These are phyloP conservation scores for Aegilops speltoides DNA, from an alignment of 176 grass and related monocot species.

Conservation along the genomic window DNA sequence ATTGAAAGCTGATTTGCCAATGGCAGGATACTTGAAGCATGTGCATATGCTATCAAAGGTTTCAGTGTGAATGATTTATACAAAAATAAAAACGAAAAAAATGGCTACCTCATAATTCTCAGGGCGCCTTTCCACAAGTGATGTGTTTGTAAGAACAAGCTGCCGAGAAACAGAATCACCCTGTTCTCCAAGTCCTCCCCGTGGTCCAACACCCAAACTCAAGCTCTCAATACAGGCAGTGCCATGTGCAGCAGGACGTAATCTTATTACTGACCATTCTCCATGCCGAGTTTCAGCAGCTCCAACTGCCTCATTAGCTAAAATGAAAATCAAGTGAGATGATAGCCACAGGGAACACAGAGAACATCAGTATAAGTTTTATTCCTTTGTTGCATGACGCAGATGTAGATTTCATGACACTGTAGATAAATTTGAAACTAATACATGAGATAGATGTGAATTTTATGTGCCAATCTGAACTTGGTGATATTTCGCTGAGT, in stretches of 20 bases:
- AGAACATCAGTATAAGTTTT: constrained; percentile 8
- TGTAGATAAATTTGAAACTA: constrained; percentile 11
- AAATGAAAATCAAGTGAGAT: constrained; percentile 43
- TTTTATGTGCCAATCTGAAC: constrained; percentile 16
- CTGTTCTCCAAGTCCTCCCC: constrained; percentile 95
- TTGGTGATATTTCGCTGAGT: constrained; percentile 1
- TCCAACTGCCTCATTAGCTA: constrained; percentile 96
- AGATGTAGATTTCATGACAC: background rate
- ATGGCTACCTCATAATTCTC: constrained; percentile 86
- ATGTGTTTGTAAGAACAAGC: constrained; percentile 88
- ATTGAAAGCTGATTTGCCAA: background rate
- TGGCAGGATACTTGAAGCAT: background rate
- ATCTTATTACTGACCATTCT: constrained; percentile 97
- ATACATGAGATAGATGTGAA: constrained; percentile 4
- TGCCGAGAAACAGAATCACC: constrained; percentile 94
- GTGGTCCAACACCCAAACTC: constrained; percentile 84
- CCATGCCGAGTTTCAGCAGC: constrained; percentile 90
- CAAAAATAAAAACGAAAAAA: background rate
- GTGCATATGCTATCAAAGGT: constrained; percentile 1
- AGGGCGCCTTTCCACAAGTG: constrained; percentile 89
- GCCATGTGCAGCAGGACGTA: constrained; percentile 85
- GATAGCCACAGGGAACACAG: constrained; percentile 16
- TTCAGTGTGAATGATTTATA: background rate
- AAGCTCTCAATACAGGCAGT: constrained; percentile 81
- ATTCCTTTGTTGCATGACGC: background rate